Percentiles rank a stretch among this genome's conserved stretches.
Evolutionary conservation across 2,329 filamentous ascomycete genomes (phyloP).

Genomic region (Fusarium robinianum): DNA sequence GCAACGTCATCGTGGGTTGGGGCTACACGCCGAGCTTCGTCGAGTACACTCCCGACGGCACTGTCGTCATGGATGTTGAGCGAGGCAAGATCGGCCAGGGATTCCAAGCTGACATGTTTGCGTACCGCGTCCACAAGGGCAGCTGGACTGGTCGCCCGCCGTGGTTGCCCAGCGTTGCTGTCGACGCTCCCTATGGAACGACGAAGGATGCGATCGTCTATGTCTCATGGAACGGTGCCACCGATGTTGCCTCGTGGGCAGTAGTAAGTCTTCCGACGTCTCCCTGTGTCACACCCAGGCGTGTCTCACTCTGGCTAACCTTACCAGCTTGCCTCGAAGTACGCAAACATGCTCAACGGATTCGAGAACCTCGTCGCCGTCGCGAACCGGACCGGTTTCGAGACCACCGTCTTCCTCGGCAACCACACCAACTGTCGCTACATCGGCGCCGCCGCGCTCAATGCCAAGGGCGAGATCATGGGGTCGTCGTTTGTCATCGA

Average conservation of each 20-base stretch:
- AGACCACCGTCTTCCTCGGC: conserved; percentile 31
- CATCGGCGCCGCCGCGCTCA: conserved; percentile 34
- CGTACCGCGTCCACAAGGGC: conserved; percentile 37
- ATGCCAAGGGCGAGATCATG: conserved; percentile 30
- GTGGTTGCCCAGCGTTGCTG: conserved; percentile 38
- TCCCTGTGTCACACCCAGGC: not conserved
- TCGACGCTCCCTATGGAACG: conserved; percentile 32
- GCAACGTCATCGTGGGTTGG: conserved; percentile 37
- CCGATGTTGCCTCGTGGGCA: conserved; percentile 36
- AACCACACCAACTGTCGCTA: conserved; percentile 23
- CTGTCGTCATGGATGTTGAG: conserved; percentile 34
- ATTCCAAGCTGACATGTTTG: conserved; percentile 34
- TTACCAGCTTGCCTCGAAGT: conserved; percentile 31
- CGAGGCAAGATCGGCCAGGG: conserved; percentile 30
- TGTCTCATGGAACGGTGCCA: conserved; percentile 41
- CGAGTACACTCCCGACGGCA: conserved; percentile 35
- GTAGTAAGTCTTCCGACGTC: conserved; percentile 31
- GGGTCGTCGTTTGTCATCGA: conserved; percentile 37
- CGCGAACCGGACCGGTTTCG: conserved; percentile 37
- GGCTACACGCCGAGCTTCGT: conserved; percentile 37
- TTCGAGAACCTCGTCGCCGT: conserved; percentile 31
- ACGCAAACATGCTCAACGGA: conserved; percentile 25
- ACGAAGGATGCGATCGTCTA: conserved; percentile 34
- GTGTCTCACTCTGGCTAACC: conserved; percentile 23
- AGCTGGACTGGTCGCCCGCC: conserved; percentile 36